These are phyloP conservation scores for Plantago major DNA, from an alignment of 257 asterid genomes.

Conservation along the genomic window DNA sequence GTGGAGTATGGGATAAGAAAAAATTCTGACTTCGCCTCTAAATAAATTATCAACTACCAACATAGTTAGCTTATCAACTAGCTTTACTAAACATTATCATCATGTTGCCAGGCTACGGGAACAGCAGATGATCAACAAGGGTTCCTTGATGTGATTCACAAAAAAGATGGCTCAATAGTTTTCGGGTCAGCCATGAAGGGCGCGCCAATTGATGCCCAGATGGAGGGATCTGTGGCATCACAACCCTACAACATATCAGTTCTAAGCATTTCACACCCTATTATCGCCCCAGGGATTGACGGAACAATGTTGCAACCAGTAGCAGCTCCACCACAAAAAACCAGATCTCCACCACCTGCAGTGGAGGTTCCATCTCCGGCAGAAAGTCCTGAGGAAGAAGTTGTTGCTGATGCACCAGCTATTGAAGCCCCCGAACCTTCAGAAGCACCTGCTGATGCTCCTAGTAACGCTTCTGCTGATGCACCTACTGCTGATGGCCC, in stretches of 20 bases:
- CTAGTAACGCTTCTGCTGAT: background rate
- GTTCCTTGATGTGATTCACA: slow-evolving; percentile 43
- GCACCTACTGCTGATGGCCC: slow-evolving; percentile 1
- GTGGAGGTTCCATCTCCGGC: slow-evolving; percentile 17
- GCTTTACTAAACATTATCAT: background rate
- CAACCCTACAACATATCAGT: slow-evolving; percentile 61
- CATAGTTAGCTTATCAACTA: background rate
- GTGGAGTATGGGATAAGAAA: too few species aligned
- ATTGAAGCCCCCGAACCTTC: slow-evolving; percentile 6
- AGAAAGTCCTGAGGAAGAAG: slow-evolving; percentile 14
- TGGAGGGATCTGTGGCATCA: slow-evolving; percentile 32
- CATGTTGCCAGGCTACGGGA: slow-evolving; percentile 25
- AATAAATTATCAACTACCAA: background rate
- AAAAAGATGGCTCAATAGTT: slow-evolving; percentile 28
- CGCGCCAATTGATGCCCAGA: slow-evolving; percentile 27
- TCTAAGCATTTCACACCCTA: slow-evolving; percentile 41
- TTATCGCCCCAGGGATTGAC: slow-evolving; percentile 57
- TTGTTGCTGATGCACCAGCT: slow-evolving; percentile 15
- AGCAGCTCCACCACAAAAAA: slow-evolving; percentile 30
- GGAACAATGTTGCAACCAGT: slow-evolving; percentile 13
- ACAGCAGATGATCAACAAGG: slow-evolving; percentile 47
- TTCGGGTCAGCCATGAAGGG: slow-evolving; percentile 59
- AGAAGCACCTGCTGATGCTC: slow-evolving; percentile 1
- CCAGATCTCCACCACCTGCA: slow-evolving; percentile 27
- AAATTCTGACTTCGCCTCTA: too few species aligned